Evolutionary conservation across 2,329 filamentous ascomycete genomes (phyloP), one percentile per base, ranked within the genome.

Genomic region (Neopestalotiopsis clavispora): DNA sequence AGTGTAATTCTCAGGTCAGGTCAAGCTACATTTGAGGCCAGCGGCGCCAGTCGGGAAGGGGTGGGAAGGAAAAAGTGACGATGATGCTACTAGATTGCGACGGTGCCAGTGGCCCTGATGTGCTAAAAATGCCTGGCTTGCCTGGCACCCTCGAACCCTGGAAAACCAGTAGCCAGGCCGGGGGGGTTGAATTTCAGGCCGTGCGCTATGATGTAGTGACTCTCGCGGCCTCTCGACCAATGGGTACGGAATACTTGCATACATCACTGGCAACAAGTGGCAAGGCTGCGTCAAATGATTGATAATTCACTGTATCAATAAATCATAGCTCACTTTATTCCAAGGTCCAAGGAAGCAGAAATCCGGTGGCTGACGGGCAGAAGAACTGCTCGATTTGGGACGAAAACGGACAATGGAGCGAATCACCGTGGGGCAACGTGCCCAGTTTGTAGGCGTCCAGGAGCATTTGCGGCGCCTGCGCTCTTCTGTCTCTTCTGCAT

Each of bases 191-290:
- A 12, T 28, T 64, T 62, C 57, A 63, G 45, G 42, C 66, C 66
- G 66, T 67, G 65, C 42, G 66, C 66, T 32, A 67, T 67, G 66
- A 67, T 67, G 66, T 67, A 67, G 66, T 63, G 38, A 20, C 20
- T 28, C 20, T 32, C 65, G 20, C 13, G 12, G 28, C 28, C 32
- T 62, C 30, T 52, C 45, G 7, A 7, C 17, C 34, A 38, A 38
- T 10, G 10, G 34, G 34, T 38, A 38, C 34, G 34, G 34, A 38
- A 38, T 38, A 38, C 30, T 13, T 60, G 58, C 17, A 60, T 20
- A 17, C 30, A 28, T 20, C n/a, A 23, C 49, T 30, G 57, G 20
- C 20, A 59, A 59, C 56, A 59, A 59, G 57, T 14, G 28, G 28
- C 23, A 60, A 60, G 58, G 34, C 34, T 38, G 34, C 34, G 34